A percentile compares a stretch with the other conserved stretches of the same genome.
phyloP scores from a whole-genome alignment of 257 asterid genomes.

The Lavandula angustifolia region DNA sequence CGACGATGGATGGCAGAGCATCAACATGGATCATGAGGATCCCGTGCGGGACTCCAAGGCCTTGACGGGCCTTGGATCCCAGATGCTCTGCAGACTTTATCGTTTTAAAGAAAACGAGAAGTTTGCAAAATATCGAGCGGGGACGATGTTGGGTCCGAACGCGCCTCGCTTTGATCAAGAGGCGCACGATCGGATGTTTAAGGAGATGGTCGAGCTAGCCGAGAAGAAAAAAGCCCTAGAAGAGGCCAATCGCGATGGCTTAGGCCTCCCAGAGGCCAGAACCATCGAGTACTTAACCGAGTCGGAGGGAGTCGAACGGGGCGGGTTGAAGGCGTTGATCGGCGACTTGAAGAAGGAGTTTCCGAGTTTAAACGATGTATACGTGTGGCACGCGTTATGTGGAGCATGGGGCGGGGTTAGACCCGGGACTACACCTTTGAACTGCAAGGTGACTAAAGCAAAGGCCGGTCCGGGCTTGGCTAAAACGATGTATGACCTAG shows the following conservation, averaged over 20 bases:
- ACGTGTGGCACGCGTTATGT: slow-evolving; percentile 55
- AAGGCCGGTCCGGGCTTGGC: slow-evolving; percentile 39
- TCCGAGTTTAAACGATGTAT: slow-evolving; percentile 42
- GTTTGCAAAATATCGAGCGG: slow-evolving; percentile 40
- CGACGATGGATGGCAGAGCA: slow-evolving; percentile 60
- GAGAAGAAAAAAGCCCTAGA: slow-evolving; percentile 38
- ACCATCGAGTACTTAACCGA: slow-evolving; percentile 36
- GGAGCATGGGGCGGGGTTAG: slow-evolving; percentile 59
- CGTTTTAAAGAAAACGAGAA: slow-evolving; percentile 46
- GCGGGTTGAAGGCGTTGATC: slow-evolving; percentile 43
- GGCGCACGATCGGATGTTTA: slow-evolving; percentile 38
- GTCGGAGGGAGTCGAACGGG: slow-evolving; percentile 24
- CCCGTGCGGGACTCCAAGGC: slow-evolving; percentile 41
- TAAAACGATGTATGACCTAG: slow-evolving; percentile 49
- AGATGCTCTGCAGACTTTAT: slow-evolving; percentile 46
- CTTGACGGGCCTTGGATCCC: slow-evolving; percentile 37
- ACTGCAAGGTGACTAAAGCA: slow-evolving; percentile 35
- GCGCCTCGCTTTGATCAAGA: slow-evolving; percentile 42
- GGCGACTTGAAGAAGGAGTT: slow-evolving; percentile 41
- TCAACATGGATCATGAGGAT: slow-evolving; percentile 48
- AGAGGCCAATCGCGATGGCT: slow-evolving; percentile 17
- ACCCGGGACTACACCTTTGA: slow-evolving; percentile 43
- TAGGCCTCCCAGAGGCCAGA: slow-evolving; percentile 30
- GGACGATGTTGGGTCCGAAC: slow-evolving; percentile 36
- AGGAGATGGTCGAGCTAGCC: slow-evolving; percentile 38